Base-by-base conservation (phyloP, 2,329 filamentous ascomycete genomes). In the Elsinoe perseae region DNA sequence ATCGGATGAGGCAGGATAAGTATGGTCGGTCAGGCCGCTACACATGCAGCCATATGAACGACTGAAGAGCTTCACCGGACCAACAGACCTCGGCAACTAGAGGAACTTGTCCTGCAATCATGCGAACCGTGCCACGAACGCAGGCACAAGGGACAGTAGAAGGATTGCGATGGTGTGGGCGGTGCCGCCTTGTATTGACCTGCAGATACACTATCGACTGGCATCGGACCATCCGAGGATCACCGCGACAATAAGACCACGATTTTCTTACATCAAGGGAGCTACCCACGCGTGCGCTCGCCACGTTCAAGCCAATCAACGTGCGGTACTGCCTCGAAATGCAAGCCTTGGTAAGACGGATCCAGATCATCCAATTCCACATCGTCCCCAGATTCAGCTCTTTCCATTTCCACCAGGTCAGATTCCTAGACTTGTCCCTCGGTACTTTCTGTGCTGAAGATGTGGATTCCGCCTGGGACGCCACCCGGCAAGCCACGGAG, bases 171-270 rank as follows among this genome's bases (percentile, higher is more conserved):
- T 34, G 30, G 28, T 38, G 48, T 34, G 48, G 28, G 28, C 43
- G 23, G 23, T 25, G 43, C 21, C 5, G 23, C 23, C 20, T 28
- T 25, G 14, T 48, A 20, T 21, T 43, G 6, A 43, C 16, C 40
- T 50, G 44, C 44, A 50, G 44, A 30, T 30, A 23, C n/a, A 38
- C 48, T 38, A 52, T 52, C 18, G 48, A 52, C 30, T 36, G 48
- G 48, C 28, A 32, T 36, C 46, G 27, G 46, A 50, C 28, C 46
- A 52, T 25, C 14, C 48, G 40, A 52, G 18, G 20, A 18, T 25
- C 48, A 16, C 21, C 30, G 25, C n/a, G n/a, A n/a, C n/a, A n/a
- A n/a, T n/a, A n/a, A n/a, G n/a, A n/a, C n/a, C n/a, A n/a, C n/a
- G n/a, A 36, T 36, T 14, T 36, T 3, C 4, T 36, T 14, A 36